Conservation (phyloP, 2,329 filamentous ascomycete genomes). For the Zasmidium cellare region DNA sequence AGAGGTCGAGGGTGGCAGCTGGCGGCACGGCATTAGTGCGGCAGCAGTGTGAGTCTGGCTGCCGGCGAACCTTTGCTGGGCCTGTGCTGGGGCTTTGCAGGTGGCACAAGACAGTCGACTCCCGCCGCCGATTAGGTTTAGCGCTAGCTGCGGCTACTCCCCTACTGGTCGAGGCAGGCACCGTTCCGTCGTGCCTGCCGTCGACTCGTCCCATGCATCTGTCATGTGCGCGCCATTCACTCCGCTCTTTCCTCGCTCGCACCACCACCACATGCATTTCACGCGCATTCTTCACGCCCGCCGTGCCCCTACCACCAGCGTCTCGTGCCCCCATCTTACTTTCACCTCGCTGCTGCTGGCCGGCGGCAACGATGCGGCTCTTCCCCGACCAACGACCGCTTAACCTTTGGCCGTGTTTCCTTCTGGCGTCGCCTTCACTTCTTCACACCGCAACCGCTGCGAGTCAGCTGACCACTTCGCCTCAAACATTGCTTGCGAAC, state of each 20-base stretch:
- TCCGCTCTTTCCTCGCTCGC: too few species aligned
- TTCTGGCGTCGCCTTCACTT: not conserved
- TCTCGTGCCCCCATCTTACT: not conserved
- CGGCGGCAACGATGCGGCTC: not conserved
- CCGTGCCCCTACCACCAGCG: not conserved
- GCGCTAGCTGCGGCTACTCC: not conserved
- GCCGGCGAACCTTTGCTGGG: not conserved
- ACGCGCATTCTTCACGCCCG: not conserved
- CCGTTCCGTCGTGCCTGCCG: not conserved
- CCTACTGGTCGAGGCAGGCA: not conserved
- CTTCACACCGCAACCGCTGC: not conserved
- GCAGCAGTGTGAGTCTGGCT: not conserved
- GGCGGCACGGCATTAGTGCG: not conserved
- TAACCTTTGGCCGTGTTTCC: not conserved
- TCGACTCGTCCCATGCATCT: not conserved
- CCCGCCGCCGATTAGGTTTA: not conserved
- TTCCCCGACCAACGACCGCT: not conserved
- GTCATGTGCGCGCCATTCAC: not conserved
- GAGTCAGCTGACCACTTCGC: not conserved
- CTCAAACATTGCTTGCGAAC: not conserved
- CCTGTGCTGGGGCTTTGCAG: not conserved
- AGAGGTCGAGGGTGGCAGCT: not conserved
- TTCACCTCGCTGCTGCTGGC: not conserved
- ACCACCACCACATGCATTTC: too few species aligned
- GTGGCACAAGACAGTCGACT: not conserved